These are phyloP conservation scores for Collybiopsis confluens DNA, from an alignment of 768 basidiomycete genomes.

Conservation along the genomic window DNA sequence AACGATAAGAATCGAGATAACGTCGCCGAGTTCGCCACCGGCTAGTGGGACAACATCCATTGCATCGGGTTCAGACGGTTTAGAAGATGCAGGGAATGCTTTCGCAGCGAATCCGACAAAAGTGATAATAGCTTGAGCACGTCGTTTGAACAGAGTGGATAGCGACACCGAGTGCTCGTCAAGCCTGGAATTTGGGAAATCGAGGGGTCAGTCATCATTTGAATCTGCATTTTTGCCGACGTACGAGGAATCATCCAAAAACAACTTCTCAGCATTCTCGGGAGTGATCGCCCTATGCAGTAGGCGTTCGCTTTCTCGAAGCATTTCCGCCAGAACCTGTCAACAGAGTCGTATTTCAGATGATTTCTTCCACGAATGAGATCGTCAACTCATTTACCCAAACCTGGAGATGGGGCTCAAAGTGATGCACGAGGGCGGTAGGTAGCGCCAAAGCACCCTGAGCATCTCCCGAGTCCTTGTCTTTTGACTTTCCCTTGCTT, in stretches of 20 bases:
- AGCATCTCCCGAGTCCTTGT: constrained; percentile 50
- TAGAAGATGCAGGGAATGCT: constrained; percentile 17
- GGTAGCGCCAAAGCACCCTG: constrained; percentile 61
- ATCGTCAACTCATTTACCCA: constrained; percentile 33
- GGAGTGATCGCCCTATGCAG: constrained; percentile 36
- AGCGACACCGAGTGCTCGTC: constrained; percentile 50
- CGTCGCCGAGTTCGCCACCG: constrained; percentile 29
- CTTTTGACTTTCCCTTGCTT: constrained; percentile 1
- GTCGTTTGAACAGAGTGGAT: constrained; percentile 44
- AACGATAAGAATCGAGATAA: constrained; percentile 47
- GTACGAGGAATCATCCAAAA: constrained; percentile 58
- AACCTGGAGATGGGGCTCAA: constrained; percentile 43
- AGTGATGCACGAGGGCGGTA: constrained; percentile 58
- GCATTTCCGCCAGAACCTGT: constrained; percentile 59
- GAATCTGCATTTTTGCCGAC: constrained; percentile 15
- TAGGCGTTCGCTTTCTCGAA: constrained; percentile 65
- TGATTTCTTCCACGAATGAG: not conserved
- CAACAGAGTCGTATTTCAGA: too few relatives aligned
- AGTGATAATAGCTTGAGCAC: constrained; percentile 63
- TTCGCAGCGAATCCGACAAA: constrained; percentile 57
- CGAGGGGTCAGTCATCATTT: not conserved
- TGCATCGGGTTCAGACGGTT: not conserved
- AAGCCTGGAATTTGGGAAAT: constrained; percentile 35
- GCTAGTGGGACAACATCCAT: constrained; percentile 5
- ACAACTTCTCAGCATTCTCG: constrained; percentile 32